Evolutionary conservation across 805 yeast genomes (phyloP).

Genomic region (Saturnispora quitensis): DNA sequence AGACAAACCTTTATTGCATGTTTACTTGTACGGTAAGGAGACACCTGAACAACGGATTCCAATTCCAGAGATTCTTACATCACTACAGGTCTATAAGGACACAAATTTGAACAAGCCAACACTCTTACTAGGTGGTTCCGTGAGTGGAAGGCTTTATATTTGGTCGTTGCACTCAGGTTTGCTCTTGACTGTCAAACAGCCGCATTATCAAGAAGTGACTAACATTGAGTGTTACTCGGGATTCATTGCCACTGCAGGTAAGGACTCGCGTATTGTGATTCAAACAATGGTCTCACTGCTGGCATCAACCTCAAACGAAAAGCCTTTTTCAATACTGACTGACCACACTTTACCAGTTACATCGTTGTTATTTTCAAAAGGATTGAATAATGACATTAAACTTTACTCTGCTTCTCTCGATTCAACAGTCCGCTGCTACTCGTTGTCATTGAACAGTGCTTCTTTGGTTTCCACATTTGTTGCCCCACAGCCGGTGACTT

Average conservation of each 20-base stretch:
- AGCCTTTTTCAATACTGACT: conserved; percentile 50
- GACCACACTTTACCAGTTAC: conserved; percentile 48
- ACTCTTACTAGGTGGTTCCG: conserved; percentile 64
- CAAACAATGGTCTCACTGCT: conserved; percentile 41
- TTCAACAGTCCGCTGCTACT: conserved; percentile 65
- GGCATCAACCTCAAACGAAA: conserved; percentile 25
- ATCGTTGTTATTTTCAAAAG: conserved; percentile 35
- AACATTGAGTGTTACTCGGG: conserved; percentile 55
- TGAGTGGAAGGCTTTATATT: conserved; percentile 65
- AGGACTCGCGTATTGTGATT: conserved; percentile 65
- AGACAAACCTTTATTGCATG: conserved; percentile 67
- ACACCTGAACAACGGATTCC: conserved; percentile 73
- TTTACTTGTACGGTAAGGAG: conserved; percentile 62
- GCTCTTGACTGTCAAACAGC: conserved; percentile 60
- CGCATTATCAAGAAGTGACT: conserved; percentile 74
- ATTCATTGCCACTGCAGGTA: conserved; percentile 65
- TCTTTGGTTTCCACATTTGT: conserved; percentile 61
- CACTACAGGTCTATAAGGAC: conserved; percentile 32
- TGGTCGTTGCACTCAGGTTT: conserved; percentile 84
- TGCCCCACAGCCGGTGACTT: conserved; percentile 45
- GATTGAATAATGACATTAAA: conserved; percentile 48
- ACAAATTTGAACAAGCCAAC: conserved; percentile 27
- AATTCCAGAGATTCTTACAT: conserved; percentile 66
- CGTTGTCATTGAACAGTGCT: conserved; percentile 29
- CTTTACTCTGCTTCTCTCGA: conserved; percentile 67